phyloP scores from a whole-genome alignment of 2,329 filamentous ascomycete species.

The Aspergillus terreus region DNA sequence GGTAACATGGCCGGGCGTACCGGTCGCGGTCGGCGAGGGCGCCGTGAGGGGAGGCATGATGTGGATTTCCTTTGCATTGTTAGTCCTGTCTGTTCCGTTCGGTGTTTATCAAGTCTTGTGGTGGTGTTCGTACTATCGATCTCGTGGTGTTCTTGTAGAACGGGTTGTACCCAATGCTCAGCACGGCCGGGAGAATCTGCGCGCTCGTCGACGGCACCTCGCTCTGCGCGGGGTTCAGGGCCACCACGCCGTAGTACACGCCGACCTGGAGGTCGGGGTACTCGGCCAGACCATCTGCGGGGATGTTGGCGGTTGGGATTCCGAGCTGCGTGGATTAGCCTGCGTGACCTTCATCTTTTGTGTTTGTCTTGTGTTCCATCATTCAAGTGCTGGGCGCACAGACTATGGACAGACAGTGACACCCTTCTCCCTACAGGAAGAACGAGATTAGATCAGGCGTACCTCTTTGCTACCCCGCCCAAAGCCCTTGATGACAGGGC shows the following conservation, averaged over 20 bases:
- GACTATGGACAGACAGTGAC: background rate
- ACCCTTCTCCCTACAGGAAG: background rate
- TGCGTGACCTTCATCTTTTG: no score
- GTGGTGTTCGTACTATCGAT: constrained; percentile 55
- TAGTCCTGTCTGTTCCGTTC: background rate
- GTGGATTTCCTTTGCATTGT: constrained; percentile 64
- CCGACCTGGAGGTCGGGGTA: constrained; percentile 63
- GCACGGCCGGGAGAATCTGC: constrained; percentile 75
- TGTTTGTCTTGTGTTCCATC: no score
- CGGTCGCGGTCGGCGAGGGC: constrained; percentile 30
- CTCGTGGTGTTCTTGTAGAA: constrained; percentile 91
- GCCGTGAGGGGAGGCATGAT: constrained; percentile 69
- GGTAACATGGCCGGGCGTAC: constrained; percentile 20
- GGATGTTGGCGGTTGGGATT: constrained; percentile 91
- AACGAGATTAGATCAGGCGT: background rate
- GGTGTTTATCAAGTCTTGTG: background rate
- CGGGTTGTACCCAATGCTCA: constrained; percentile 95
- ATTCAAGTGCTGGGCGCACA: background rate
- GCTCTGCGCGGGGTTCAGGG: constrained; percentile 53
- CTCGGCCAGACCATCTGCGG: constrained; percentile 62
- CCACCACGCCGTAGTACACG: constrained; percentile 91
- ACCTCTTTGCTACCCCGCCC: constrained; percentile 85
- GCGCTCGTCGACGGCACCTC: constrained; percentile 11
- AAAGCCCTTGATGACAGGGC: constrained; percentile 87
- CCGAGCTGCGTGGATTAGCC: constrained; percentile 60